phyloP scores from a whole-genome alignment of 2,329 filamentous ascomycete species.

The Pseudocercospora fijiensis region DNA sequence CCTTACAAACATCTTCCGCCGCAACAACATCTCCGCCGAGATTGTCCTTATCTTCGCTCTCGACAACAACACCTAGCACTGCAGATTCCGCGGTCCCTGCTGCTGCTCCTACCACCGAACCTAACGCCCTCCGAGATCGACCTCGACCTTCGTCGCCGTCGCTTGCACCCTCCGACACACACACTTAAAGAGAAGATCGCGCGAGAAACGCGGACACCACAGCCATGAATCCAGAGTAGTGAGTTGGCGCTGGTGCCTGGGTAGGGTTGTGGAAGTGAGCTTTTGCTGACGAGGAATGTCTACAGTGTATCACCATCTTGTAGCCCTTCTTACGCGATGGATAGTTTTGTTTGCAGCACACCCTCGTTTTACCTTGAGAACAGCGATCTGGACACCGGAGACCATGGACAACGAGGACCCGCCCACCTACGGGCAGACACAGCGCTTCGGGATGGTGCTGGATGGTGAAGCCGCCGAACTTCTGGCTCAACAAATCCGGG shows the following conservation, averaged over 20 bases:
- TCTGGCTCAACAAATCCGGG: neutral
- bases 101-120: constrained; percentile 4
- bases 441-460: neutral
- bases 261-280: constrained; percentile 10
- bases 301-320: constrained; percentile 7
- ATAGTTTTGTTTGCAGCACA: neutral
- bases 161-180: constrained; percentile 4
- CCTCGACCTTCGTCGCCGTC: neutral
- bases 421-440: neutral
- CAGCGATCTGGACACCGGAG: neutral
- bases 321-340: neutral
- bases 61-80: neutral
- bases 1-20: neutral
- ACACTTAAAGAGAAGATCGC: constrained; percentile 9
- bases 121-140: neutral
- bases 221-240: constrained; percentile 89
- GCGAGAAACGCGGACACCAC: constrained; percentile 10
- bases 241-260: constrained; percentile 47
- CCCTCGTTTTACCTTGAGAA: neutral
- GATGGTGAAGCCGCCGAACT: neutral
- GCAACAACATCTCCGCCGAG: neutral
- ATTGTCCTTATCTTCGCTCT: constrained; percentile 9
- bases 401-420: neutral
- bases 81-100: constrained; percentile 10
- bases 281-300: constrained; percentile 15